Conservation (phyloP, 371 early-diverging fungal species). For the Mucor velutinosus region DNA sequence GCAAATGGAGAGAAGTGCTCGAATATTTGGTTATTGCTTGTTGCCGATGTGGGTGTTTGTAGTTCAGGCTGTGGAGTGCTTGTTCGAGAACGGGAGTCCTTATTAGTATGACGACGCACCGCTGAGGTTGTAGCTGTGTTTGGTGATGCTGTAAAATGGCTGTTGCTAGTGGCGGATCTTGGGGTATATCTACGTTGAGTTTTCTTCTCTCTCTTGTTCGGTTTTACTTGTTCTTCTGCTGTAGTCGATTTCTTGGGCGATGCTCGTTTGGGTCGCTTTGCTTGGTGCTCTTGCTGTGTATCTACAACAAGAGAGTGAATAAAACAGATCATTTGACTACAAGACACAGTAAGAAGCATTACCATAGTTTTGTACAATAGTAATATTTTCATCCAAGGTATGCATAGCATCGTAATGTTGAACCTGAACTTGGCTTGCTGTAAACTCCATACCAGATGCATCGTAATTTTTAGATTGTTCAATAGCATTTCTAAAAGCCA, state of each 20-base stretch:
- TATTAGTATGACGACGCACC: slow-evolving; percentile 9
- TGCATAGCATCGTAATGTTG: slow-evolving; percentile 4
- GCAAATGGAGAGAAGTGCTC: slow-evolving; percentile 22
- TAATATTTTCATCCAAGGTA: slow-evolving; percentile 17
- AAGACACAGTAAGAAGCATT: background rate
- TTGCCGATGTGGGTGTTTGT: slow-evolving; percentile 9
- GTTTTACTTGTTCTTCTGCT: slow-evolving; percentile 4
- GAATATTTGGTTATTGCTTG: slow-evolving; percentile 12
- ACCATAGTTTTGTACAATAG: slow-evolving; percentile 31
- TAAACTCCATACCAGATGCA: slow-evolving; percentile 15
- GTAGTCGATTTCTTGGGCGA: slow-evolving; percentile 1
- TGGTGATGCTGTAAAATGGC: background rate
- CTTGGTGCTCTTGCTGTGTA: background rate
- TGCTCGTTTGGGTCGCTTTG: background rate
- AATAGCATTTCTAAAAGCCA: slow-evolving; percentile 42
- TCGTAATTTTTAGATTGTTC: slow-evolving; percentile 25
- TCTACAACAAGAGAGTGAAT: background rate
- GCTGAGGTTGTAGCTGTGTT: background rate
- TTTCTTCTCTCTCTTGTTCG: slow-evolving; percentile 16
- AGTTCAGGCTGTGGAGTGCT: slow-evolving; percentile 34
- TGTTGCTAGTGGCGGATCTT: background rate
- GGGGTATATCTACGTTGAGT: slow-evolving; percentile 11
- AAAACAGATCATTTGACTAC: background rate
- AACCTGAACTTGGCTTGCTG: background rate
- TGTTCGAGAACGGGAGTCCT: slow-evolving; percentile 17